Conservation (phyloP, 805 yeast genomes). For the Candida nanaspora region DNA sequence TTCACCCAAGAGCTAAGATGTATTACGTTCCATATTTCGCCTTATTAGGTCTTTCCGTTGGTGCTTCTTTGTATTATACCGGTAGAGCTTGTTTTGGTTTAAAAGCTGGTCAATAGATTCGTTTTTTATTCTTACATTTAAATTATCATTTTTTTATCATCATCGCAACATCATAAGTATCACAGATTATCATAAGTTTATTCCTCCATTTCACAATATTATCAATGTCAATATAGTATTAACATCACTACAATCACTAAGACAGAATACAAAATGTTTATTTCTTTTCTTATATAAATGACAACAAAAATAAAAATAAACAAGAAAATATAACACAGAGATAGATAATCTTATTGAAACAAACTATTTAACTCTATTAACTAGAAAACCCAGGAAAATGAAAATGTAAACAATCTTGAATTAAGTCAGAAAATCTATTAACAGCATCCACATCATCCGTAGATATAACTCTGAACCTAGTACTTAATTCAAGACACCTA, state of each 20-base stretch:
- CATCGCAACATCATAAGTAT: background rate
- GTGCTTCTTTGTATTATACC: slow-evolving; percentile 58
- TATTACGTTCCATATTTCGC: slow-evolving; percentile 76
- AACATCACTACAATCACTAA: too few relatives aligned
- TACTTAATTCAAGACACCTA: slow-evolving; percentile 4
- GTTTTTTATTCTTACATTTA: background rate
- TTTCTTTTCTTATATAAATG: too few relatives aligned
- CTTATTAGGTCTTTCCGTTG: slow-evolving; percentile 58
- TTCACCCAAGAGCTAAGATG: slow-evolving; percentile 61
- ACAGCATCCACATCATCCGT: slow-evolving; percentile 10
- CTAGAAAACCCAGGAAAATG: background rate
- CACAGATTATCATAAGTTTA: too few relatives aligned
- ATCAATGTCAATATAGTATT: too few relatives aligned
- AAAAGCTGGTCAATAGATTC: slow-evolving; percentile 35
- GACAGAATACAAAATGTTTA: too few relatives aligned
- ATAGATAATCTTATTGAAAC: too few relatives aligned
- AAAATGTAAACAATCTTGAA: slow-evolving; percentile 1
- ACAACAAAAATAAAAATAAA: too few relatives aligned
- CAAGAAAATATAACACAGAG: too few relatives aligned
- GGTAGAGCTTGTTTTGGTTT: slow-evolving; percentile 69
- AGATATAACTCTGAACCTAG: slow-evolving; percentile 9
- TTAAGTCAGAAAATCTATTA: slow-evolving; percentile 6
- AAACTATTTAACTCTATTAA: background rate
- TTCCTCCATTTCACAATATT: too few relatives aligned
- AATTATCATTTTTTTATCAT: background rate